phyloP scores from a whole-genome alignment of 2,329 filamentous ascomycete genomes.

The Chaetomium sp. region DNA sequence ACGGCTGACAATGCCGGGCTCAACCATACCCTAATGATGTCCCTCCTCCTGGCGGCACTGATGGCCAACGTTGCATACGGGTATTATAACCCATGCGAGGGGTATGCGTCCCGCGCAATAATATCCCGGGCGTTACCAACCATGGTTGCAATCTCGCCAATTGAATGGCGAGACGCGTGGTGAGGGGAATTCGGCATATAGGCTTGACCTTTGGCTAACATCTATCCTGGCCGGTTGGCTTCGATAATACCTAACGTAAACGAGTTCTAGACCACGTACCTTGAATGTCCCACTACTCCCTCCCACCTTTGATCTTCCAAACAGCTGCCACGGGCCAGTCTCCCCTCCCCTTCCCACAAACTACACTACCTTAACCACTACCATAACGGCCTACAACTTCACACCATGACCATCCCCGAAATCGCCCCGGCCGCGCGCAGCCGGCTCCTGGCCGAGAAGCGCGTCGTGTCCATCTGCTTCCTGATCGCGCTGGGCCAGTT shows the following conservation, averaged over 20 bases:
- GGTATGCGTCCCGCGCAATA: neutral
- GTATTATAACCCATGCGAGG: constrained; percentile 2
- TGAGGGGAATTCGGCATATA: constrained; percentile 23
- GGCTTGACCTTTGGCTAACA: neutral
- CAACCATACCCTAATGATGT: neutral
- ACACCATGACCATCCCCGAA: neutral
- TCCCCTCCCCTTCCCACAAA: neutral
- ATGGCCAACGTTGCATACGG: constrained; percentile 8
- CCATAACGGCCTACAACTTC: neutral
- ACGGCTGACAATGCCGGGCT: neutral
- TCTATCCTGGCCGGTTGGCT: neutral
- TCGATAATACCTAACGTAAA: too few species aligned
- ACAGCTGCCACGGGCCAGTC: neutral
- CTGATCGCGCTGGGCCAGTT: constrained; percentile 46
- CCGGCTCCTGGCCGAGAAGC: constrained; percentile 31
- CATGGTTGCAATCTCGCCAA: neutral
- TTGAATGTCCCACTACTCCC: too few species aligned
- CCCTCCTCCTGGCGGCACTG: neutral
- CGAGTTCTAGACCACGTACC: neutral
- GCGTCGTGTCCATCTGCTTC: constrained; percentile 41
- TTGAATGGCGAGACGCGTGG: neutral
- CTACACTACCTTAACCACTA: neutral
- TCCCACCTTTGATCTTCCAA: too few species aligned
- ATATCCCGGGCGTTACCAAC: constrained; percentile 5
- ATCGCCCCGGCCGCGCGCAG: neutral